Evolutionary conservation across 2,329 filamentous ascomycete genomes (phyloP).

Genomic region (Cladosporium sp.): DNA sequence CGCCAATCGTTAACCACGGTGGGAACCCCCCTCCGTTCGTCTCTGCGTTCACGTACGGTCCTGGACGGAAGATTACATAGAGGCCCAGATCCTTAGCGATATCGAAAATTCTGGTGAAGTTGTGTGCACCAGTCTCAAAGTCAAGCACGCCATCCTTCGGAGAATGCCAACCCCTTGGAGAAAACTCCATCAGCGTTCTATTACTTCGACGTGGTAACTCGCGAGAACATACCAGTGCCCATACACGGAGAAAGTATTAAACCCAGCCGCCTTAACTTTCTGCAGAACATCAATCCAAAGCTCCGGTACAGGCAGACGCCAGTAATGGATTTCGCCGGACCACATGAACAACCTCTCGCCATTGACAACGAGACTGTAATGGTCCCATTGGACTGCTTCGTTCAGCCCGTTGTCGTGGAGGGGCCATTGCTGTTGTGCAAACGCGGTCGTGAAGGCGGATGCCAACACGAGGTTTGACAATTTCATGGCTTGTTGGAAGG

Average conservation of each 20-base stretch:
- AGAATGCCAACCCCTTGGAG: constrained; percentile 46
- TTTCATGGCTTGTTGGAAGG: neutral
- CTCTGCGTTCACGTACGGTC: constrained; percentile 61
- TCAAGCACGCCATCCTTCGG: constrained; percentile 33
- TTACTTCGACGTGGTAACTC: constrained; percentile 64
- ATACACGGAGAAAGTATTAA: constrained; percentile 76
- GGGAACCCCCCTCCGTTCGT: constrained; percentile 72
- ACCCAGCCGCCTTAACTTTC: constrained; percentile 74
- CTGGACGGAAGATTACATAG: constrained; percentile 60
- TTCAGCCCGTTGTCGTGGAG: constrained; percentile 46
- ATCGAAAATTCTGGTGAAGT: constrained; percentile 70
- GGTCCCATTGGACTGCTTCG: constrained; percentile 37
- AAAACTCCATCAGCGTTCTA: constrained; percentile 62
- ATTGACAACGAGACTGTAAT: constrained; percentile 62
- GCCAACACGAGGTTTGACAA: neutral
- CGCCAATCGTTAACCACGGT: constrained; percentile 68
- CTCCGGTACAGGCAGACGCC: constrained; percentile 55
- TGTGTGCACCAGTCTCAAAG: constrained; percentile 50
- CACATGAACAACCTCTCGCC: constrained; percentile 68
- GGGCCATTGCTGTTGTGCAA: constrained; percentile 36
- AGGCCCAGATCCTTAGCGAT: constrained; percentile 69
- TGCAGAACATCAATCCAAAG: constrained; percentile 71
- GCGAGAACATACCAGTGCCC: constrained; percentile 73
- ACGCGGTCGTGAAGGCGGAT: constrained; percentile 15
- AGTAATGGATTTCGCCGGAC: constrained; percentile 70